Conservation (phyloP, 169 alveolate species). For the Babesia microti region DNA sequence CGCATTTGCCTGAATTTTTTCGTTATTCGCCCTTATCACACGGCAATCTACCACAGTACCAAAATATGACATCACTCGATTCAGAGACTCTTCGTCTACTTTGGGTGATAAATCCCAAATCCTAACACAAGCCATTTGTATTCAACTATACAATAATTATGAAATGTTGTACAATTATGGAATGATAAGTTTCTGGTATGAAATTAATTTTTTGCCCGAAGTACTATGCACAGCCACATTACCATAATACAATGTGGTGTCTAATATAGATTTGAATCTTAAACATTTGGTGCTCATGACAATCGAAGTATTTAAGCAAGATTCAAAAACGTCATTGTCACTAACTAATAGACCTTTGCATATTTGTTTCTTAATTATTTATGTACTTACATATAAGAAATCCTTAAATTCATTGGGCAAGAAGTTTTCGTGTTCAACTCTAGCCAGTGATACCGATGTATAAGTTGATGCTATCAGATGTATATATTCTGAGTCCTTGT, state of each 20-base stretch:
- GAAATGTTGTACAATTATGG: slow-evolving; percentile 2
- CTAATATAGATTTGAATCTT: background rate
- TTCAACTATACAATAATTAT: background rate
- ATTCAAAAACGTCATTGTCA: too few species aligned
- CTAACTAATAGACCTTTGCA: too few species aligned
- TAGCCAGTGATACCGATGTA: too few species aligned
- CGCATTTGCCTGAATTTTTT: slow-evolving; percentile 24
- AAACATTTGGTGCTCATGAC: too few species aligned
- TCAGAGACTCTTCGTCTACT: slow-evolving; percentile 30
- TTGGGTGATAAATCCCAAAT: slow-evolving; percentile 21
- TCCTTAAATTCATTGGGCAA: too few species aligned
- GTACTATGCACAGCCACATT: background rate
- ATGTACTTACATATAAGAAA: too few species aligned
- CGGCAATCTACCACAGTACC: slow-evolving; percentile 25
- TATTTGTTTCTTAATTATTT: too few species aligned
- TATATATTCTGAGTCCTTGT: too few species aligned
- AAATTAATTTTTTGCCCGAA: background rate
- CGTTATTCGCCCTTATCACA: slow-evolving; percentile 8
- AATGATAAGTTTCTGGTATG: background rate
- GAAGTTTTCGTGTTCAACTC: too few species aligned
- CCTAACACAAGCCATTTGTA: slow-evolving; percentile 5
- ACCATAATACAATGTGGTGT: background rate
- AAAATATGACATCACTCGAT: slow-evolving; percentile 35
- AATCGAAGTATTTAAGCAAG: too few species aligned
- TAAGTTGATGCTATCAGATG: too few species aligned